Evolutionary conservation across 2,329 filamentous ascomycete genomes (phyloP), one percentile per base, ranked within the genome.

Genomic region (Leptographium lundbergii): DNA sequence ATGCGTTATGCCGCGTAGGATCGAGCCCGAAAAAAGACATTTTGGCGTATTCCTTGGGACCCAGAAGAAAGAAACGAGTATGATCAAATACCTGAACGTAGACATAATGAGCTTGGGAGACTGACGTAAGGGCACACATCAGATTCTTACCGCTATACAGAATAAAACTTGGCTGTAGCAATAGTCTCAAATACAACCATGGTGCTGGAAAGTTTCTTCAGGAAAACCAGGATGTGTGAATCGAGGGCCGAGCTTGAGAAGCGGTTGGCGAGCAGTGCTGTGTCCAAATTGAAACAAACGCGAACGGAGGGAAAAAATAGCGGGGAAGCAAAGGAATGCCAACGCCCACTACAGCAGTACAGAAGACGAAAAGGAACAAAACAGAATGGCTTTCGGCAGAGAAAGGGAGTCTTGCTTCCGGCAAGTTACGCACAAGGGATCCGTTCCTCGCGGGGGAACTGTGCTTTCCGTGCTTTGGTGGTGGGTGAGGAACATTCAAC

Each of bases 1-100:
- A 77, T 66, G 78, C 74, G 66, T 88, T 84, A 69, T 91, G 87
- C 65, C 81, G 81, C 63, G 79, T 80, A 60, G 86, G 78, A 70
- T 95, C 87, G 73, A 95, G 91, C 65, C 89, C 89, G 74, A 96
- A 96, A 78, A 96, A 96, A 39, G 91, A 91, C 91, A 96, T 94
- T 65, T 64, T 72, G 27, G 22, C 5, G 19, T 52, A 4, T 50
- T 36, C 14, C 17, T 24, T 39, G 11, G 4, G 5, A 9, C 14
- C 14, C 19, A 29, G 10, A 10, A 45, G 42, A 25, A 25, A 24
- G 7, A 17, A 6, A 24, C 34, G 25, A 48, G 22, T 22, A 25
- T 19, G 25, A 36, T 54, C 34, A 19, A 24, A 17, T 39, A 34
- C 17, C 32, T 52, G 14, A 42, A 45, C 19, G 34, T 13, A 55